Evolutionary conservation across 441 rosid species (phyloP).

Genomic region (Daphne laureola): DNA sequence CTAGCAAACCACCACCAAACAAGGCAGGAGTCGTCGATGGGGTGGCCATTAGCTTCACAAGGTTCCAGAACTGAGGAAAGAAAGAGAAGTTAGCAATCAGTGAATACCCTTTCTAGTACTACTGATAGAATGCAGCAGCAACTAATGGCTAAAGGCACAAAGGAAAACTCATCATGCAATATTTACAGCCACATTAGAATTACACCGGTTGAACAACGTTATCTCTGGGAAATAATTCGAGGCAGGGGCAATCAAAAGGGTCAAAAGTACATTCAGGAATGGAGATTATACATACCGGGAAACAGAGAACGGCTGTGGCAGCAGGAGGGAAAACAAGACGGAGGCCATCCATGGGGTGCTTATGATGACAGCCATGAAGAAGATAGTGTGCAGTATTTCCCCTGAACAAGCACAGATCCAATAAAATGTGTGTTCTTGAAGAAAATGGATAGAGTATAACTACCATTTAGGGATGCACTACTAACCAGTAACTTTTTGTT

Average conservation of each 20-base stretch:
- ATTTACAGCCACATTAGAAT: no score
- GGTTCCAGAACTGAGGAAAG: conserved; percentile 64
- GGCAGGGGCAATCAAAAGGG: not conserved
- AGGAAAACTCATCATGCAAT: no score
- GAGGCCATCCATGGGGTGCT: conserved; percentile 98
- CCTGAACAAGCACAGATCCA: conserved; percentile 30
- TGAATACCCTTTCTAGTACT: not conserved
- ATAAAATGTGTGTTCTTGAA: no score
- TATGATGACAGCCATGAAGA: conserved; percentile 97
- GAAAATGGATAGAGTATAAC: conserved; percentile 1
- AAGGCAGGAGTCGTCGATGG: conserved; percentile 75
- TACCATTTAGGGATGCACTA: conserved; percentile 2
- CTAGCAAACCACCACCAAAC: conserved; percentile 85
- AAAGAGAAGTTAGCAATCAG: not conserved
- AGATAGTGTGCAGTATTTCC: conserved; percentile 90
- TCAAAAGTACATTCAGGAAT: conserved; percentile 1
- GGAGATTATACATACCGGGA: conserved; percentile 46
- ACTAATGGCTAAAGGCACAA: no score
- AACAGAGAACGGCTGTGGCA: conserved; percentile 62
- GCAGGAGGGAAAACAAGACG: conserved; percentile 98
- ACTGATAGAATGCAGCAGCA: no score
- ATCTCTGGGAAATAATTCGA: not conserved
- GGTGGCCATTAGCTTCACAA: conserved; percentile 48
- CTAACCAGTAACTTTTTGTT: conserved; percentile 84
- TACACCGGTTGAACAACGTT: no score